A percentile compares a stretch with the other conserved stretches of the same genome.
Conservation (phyloP, 2,329 filamentous ascomycete species). For the Aureobasidium sp. region DNA sequence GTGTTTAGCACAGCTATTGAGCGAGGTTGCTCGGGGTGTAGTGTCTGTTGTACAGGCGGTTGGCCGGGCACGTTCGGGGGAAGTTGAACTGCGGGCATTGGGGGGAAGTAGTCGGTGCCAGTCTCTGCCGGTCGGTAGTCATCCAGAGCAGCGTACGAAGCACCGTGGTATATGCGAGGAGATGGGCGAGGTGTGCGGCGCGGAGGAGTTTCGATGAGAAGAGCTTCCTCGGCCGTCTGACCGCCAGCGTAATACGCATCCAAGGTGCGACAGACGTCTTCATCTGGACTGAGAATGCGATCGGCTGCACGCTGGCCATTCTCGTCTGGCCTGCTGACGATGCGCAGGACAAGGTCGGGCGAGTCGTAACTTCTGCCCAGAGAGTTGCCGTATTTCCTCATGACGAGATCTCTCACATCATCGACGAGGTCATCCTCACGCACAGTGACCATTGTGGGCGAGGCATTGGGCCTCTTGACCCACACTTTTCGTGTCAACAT, state of each 20-base stretch:
- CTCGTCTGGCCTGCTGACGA: constrained; percentile 50
- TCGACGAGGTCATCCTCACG: constrained; percentile 86
- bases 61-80: constrained; percentile 31
- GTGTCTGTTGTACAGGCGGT: constrained; percentile 28
- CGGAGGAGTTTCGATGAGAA: constrained; percentile 77
- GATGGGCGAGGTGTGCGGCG: constrained; percentile 73
- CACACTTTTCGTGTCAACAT: constrained; percentile 77
- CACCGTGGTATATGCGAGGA: constrained; percentile 48
- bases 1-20: constrained; percentile 75
- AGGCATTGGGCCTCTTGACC: constrained; percentile 81
- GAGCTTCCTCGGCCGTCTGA: constrained; percentile 78
- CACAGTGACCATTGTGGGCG: constrained; percentile 78
- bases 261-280: constrained; percentile 66
- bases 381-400: constrained; percentile 90
- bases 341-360: constrained; percentile 75
- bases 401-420: constrained; percentile 83
- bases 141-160: constrained; percentile 50
- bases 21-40: constrained; percentile 42
- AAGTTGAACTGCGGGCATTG: constrained; percentile 44
- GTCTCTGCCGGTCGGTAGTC: constrained; percentile 58
- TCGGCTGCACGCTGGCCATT: constrained; percentile 35
- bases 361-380: constrained; percentile 82
- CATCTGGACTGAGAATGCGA: constrained; percentile 73
- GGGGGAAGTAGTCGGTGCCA: constrained; percentile 75
- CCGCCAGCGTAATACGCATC: constrained; percentile 80